Conservation (phyloP, 257 asterid genomes). For the Rehmannia glutinosa region DNA sequence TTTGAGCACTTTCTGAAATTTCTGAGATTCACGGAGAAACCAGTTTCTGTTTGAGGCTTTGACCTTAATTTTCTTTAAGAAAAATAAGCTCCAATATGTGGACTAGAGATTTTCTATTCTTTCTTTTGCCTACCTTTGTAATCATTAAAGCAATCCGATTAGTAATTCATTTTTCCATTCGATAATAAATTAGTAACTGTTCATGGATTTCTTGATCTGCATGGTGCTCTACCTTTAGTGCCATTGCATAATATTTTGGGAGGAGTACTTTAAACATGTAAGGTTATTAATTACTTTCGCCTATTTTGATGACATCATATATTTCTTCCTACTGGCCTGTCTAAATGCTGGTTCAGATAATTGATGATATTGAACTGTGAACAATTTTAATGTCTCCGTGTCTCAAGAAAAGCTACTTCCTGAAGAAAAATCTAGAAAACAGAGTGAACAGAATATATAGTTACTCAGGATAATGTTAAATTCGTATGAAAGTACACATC, state of each 20-base stretch:
- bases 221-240: background rate
- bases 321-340: background rate
- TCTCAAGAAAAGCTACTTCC: background rate
- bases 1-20: background rate
- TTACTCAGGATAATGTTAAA: background rate
- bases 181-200: background rate
- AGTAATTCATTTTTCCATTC: background rate
- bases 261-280: background rate
- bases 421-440: background rate
- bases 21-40: background rate
- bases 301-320: background rate
- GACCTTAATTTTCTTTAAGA: background rate
- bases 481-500: no score
- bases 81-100: background rate
- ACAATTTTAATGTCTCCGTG: slow-evolving; percentile 1
- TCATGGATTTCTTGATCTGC: background rate
- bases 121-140: background rate
- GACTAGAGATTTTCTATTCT: background rate
- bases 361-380: slow-evolving; percentile 6
- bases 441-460: background rate
- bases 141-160: background rate
- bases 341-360: slow-evolving; percentile 12
- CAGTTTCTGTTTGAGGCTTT: background rate
- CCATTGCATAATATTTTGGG: background rate
- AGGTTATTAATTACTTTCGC: background rate